Base-by-base conservation (phyloP, 140 eudicot species). In the Bidens hawaiensis region DNA sequence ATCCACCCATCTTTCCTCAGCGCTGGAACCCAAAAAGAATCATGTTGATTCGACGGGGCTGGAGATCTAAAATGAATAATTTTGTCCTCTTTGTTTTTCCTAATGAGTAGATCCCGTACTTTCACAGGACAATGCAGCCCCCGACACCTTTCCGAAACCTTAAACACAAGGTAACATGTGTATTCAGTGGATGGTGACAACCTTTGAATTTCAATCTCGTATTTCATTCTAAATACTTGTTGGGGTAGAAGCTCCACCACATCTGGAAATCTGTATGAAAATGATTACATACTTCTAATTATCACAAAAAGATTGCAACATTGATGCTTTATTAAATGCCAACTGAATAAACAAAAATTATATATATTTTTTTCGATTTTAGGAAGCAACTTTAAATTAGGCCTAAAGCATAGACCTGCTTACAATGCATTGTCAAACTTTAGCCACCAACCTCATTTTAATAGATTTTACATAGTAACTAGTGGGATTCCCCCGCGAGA, bases 161-260 rank as follows among this genome's bases (percentile, higher is more conserved):
- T 45, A 1, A 45, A 45, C 51, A 45, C 51, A 45, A 45, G 51
- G 51, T 45, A 45, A 45, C 51, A 45, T 45, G 51, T 15, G 51
- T 45, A 45, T 45, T 45, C 51, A 4, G 51, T 45, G 51, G 18
- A 45, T 45, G 51, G 51, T 45, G 51, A 45, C 51, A 45, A 45
- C 51, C 18, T 45, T 15, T 45, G 51, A 45, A 15, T 15, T 45
- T 45, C 51, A 19, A 48, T 48, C 54, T 48, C 21, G 54, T 48
- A 48, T 8, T 48, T 48, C 14, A 48, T 19, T 48, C 27, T n/a
- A 7, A 48, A 48, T 48, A 48, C 54, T 48, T 48, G 54, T 48
- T 19, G 26, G 54, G 54, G 54, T 48, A 48, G 54, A 48, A 48
- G 54, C 54, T 48, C 54, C 54, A 10, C 54, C 54, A 48, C 54